These are phyloP conservation scores for Zygotorulaspora danielsina DNA, from an alignment of 805 yeast genomes.

Conservation along the genomic window DNA sequence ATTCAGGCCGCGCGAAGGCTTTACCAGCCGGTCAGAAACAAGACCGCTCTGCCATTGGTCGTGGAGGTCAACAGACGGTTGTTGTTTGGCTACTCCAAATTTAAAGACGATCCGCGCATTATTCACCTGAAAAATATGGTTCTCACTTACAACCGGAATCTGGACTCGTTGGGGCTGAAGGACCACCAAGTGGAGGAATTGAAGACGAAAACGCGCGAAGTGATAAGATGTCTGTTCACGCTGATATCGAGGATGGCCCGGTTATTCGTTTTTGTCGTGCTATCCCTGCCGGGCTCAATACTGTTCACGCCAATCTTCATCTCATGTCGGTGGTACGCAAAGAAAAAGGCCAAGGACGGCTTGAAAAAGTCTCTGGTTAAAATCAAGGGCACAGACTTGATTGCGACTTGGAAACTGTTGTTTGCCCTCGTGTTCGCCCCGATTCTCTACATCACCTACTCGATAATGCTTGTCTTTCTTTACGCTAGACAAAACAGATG, in stretches of 20 bases:
- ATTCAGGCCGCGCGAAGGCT: conserved; percentile 90
- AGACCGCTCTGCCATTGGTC: conserved; percentile 68
- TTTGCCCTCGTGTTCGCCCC: conserved; percentile 86
- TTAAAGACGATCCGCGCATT: conserved; percentile 67
- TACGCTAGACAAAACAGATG: conserved; percentile 29
- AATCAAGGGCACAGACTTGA: conserved; percentile 81
- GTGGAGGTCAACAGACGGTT: conserved; percentile 87
- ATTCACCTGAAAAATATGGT: conserved; percentile 59
- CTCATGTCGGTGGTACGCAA: conserved; percentile 64
- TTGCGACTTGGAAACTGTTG: conserved; percentile 93
- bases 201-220: conserved; percentile 41
- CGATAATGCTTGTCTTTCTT: conserved; percentile 41
- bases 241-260: conserved; percentile 51
- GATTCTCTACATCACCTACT: conserved; percentile 70
- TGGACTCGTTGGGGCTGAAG: conserved; percentile 58
- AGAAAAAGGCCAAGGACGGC: conserved; percentile 69
- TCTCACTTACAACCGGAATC: conserved; percentile 58
- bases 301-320: conserved; percentile 83
- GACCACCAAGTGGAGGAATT: conserved; percentile 66
- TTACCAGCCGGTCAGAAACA: conserved; percentile 59
- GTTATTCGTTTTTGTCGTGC: conserved; percentile 47
- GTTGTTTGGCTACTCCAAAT: conserved; percentile 75
- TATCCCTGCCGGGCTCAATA: conserved; percentile 80
- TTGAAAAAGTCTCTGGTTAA: conserved; percentile 88
- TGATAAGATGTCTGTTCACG: conserved; percentile 44